phyloP scores from a whole-genome alignment of 2,329 filamentous ascomycete genomes.

The Dactylellina haptotyla region DNA sequence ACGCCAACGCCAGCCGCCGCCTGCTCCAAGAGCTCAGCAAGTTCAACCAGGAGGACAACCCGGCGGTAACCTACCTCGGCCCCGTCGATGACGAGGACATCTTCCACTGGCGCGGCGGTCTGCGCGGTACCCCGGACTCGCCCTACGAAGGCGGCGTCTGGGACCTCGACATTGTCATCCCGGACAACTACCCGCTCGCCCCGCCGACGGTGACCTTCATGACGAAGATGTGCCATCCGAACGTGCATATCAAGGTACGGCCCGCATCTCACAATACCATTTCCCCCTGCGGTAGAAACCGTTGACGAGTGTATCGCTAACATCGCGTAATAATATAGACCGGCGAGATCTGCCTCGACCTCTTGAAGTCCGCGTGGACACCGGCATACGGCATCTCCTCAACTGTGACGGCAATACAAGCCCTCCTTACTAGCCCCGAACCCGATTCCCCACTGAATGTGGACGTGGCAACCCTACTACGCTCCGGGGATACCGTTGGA shows the following conservation, averaged over 20 bases:
- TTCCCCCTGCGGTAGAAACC: no score
- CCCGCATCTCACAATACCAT: background rate
- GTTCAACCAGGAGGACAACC: slow-evolving; percentile 55
- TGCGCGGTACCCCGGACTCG: slow-evolving; percentile 56
- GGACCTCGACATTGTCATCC: slow-evolving; percentile 81
- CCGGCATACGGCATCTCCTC: slow-evolving; percentile 83
- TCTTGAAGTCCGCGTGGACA: slow-evolving; percentile 82
- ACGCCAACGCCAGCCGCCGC: slow-evolving; percentile 47
- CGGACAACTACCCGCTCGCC: slow-evolving; percentile 78
- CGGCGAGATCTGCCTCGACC: slow-evolving; percentile 93
- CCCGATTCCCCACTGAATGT: slow-evolving; percentile 81
- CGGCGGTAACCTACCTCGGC: slow-evolving; percentile 55
- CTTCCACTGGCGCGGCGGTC: slow-evolving; percentile 57
- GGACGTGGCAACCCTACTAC: slow-evolving; percentile 76
- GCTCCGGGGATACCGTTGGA: slow-evolving; percentile 74
- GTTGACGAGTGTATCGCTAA: slow-evolving; percentile 15
- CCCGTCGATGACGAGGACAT: slow-evolving; percentile 57
- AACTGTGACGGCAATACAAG: slow-evolving; percentile 76
- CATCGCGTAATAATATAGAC: slow-evolving; percentile 63
- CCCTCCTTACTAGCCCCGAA: slow-evolving; percentile 75
- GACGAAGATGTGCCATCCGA: slow-evolving; percentile 88
- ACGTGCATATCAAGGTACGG: slow-evolving; percentile 70
- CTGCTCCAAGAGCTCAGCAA: slow-evolving; percentile 56
- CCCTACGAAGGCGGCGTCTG: slow-evolving; percentile 73
- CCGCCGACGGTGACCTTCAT: slow-evolving; percentile 82